These are phyloP conservation scores for Calonectria naviculata DNA, from an alignment of 2,329 filamentous ascomycete species.

Conservation along the genomic window DNA sequence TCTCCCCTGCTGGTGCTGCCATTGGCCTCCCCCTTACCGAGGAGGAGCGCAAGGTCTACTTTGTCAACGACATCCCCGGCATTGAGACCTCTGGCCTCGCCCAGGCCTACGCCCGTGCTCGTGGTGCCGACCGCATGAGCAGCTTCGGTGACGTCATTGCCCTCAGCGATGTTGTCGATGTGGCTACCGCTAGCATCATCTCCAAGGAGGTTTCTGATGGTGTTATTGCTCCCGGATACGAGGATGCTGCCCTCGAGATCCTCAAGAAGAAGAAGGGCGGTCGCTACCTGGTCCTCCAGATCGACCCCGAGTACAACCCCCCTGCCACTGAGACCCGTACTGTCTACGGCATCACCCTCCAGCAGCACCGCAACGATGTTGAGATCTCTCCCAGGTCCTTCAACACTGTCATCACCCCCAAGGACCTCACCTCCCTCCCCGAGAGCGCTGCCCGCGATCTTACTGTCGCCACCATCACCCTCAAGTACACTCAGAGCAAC, in stretches of 20 bases:
- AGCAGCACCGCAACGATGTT: constrained; percentile 93
- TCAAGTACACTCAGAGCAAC: constrained; percentile 99
- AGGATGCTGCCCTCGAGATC: constrained; percentile 86
- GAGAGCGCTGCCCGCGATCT: constrained; percentile 89
- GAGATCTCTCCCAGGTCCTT: constrained; percentile 89
- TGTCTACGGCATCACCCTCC: constrained; percentile 88
- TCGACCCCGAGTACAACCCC: constrained; percentile 88
- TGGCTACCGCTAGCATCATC: constrained; percentile 96
- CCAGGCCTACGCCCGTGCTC: constrained; percentile 94
- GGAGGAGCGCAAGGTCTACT: constrained; percentile 96
- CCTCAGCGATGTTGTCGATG: constrained; percentile 89
- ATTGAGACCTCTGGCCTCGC: constrained; percentile 88
- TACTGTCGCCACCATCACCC: constrained; percentile 93
- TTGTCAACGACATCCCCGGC: constrained; percentile 94
- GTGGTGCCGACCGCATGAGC: constrained; percentile 98
- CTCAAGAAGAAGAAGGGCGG: constrained; percentile 98
- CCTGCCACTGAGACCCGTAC: constrained; percentile 85
- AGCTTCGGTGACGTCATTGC: constrained; percentile 98
- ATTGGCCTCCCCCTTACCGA: constrained; percentile 89
- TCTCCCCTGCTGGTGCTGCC: constrained; percentile 94
- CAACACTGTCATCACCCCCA: constrained; percentile 85
- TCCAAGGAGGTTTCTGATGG: constrained; percentile 98
- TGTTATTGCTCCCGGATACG: constrained; percentile 91
- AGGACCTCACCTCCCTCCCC: constrained; percentile 77
- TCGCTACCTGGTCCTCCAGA: constrained; percentile 95